Evolutionary conservation across 768 basidiomycete genomes (phyloP).

Genomic region (Xerocomus spinulosus): DNA sequence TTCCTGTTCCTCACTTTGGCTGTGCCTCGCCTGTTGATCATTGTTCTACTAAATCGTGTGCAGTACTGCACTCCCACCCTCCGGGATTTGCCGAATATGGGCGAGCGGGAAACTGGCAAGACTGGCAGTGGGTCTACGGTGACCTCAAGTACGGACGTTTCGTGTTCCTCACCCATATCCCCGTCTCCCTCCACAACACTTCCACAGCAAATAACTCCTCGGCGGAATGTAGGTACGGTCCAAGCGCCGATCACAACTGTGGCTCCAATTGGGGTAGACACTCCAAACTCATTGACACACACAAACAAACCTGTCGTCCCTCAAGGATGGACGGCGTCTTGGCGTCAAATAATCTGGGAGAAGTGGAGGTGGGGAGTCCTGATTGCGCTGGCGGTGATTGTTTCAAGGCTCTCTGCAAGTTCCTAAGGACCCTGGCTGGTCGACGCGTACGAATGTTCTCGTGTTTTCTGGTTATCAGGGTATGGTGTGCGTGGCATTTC

Average conservation of each 20-base stretch:
- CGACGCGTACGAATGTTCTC: constrained; percentile 1
- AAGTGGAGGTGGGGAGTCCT: constrained; percentile 83
- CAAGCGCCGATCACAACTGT: constrained; percentile 14
- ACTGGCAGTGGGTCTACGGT: constrained; percentile 29
- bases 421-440: constrained; percentile 17
- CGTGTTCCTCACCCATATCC: constrained; percentile 11
- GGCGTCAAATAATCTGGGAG: constrained; percentile 69
- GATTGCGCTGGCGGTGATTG: constrained; percentile 71
- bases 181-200: constrained; percentile 21
- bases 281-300: constrained; percentile 18
- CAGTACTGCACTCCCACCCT: constrained; percentile 68
- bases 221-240: constrained; percentile 20
- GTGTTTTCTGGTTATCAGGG: constrained; percentile 13
- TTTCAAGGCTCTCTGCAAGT: constrained; percentile 68
- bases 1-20: constrained; percentile 11
- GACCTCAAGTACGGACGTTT: constrained; percentile 14
- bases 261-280: constrained; percentile 11
- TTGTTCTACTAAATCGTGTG: constrained; percentile 7
- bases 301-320: constrained; percentile 30
- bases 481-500: constrained; percentile 14
- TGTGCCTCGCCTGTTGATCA: constrained; percentile 18
- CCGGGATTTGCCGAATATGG: constrained; percentile 91
- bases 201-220: constrained; percentile 18
- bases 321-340: constrained; percentile 54
- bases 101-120: constrained; percentile 64